Conservation (phyloP, 2,329 filamentous ascomycete species). For the Phialophora verrucosa region DNA sequence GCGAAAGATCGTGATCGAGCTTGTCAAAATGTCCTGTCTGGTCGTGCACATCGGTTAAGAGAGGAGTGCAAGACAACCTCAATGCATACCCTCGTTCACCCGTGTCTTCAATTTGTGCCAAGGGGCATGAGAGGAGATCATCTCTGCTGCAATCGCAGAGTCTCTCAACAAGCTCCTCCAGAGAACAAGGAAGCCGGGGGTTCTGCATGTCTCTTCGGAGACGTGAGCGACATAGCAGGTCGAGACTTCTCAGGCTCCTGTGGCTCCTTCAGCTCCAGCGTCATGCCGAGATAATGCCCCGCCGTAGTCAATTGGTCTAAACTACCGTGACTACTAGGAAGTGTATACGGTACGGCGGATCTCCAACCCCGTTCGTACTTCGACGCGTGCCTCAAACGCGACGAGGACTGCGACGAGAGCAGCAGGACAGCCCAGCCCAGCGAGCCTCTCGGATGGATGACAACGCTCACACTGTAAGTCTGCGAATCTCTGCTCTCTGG, state of each 20-base stretch:
- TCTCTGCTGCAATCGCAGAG: neutral
- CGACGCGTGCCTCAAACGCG: neutral
- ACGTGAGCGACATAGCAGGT: neutral
- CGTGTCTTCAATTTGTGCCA: conserved; percentile 9
- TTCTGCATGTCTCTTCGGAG: neutral
- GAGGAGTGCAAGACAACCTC: conserved; percentile 12
- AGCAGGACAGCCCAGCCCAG: neutral
- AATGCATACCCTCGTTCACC: conserved; percentile 1
- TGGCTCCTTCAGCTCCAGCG: neutral
- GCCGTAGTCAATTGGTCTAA: neutral
- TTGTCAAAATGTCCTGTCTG: conserved; percentile 3
- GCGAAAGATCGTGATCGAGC: conserved; percentile 3
- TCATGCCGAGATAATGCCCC: neutral
- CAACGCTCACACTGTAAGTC: conserved; percentile 27
- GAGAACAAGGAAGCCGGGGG: neutral
- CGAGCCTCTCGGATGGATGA: conserved; percentile 22
- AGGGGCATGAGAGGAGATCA: conserved; percentile 7
- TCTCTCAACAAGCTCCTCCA: neutral
- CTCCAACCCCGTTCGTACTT: neutral
- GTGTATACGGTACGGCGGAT: neutral
- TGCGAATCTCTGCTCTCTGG: neutral
- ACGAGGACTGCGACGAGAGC: neutral
- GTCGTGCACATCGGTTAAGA: conserved; percentile 4
- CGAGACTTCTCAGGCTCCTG: neutral
- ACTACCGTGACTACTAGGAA: too few species aligned